Base-by-base conservation (phyloP, 257 asterid genomes). In the Solanum okadae region DNA sequence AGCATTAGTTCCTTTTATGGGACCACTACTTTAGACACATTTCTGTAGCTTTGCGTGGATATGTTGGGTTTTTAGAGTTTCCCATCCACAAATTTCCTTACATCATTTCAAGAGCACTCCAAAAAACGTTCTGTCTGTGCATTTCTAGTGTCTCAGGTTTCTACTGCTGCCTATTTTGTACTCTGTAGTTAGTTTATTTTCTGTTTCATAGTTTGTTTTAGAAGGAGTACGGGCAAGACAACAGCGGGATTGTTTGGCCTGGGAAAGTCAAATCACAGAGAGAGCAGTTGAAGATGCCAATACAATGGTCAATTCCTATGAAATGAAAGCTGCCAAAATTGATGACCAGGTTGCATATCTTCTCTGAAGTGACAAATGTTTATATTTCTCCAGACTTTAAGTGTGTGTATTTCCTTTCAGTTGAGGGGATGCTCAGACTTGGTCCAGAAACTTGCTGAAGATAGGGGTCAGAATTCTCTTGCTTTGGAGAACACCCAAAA, bases 161-260 rank as follows among this genome's bases (percentile, higher is more conserved):
- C 37, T 23, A 79, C 67, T 44, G 27, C 85, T 79, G 67, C 65
- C 85, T 27, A 44, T 29, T 71, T 88, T 23, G 63, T 86, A 40
- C 90, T 52, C 81, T 81, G 49, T 84, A 61, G 35, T 38, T n/a
- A 44, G 76, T 85, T 88, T 82, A 40, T 49, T 88, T 89, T 77
- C 76, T 88, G 83, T 89, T 89, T 87, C 25, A 18, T 95, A 97
- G 99, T 99, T 97, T 93, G 98, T 94, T 91, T 91, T 97, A 88
- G 99, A 94, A 91, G 98, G 99, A 83, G 91, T 94, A 63, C 92
- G 79, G 79, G 94, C 98, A 88, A 95, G 94, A 89, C 99, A 97
- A 89, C 89, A 76, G 86, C 95, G 89, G 84, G 94, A 93, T 86
- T 86, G 91, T 87, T 92, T 95, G 87, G 92, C 90, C 44, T 85